Evolutionary conservation across 305 asterid genomes (phyloP).

Genomic region (Fraxinus floribunda): DNA sequence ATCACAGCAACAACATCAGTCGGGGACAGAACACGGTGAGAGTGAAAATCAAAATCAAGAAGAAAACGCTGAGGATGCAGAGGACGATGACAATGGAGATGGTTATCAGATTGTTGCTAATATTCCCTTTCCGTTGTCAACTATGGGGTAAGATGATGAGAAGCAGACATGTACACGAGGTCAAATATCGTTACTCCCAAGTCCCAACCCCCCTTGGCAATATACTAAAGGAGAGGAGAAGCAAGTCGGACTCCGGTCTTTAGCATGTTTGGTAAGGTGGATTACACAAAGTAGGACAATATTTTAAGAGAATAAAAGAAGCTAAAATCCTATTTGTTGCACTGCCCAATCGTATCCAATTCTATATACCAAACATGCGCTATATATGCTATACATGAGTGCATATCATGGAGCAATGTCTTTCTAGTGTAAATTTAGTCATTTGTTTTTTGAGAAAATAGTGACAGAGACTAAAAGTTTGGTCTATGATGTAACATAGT

Average conservation of each 20-base stretch:
- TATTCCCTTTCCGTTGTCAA: constrained; percentile 32
- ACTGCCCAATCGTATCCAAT: neutral
- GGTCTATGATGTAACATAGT: neutral
- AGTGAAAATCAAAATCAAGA: constrained; percentile 39
- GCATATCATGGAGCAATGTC: neutral
- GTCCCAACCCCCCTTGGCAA: neutral
- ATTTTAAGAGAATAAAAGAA: neutral
- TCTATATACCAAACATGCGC: neutral
- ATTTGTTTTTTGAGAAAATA: neutral
- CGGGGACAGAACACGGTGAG: constrained; percentile 29
- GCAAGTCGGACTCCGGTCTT: neutral
- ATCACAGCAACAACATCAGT: constrained; percentile 28
- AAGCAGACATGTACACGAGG: neutral
- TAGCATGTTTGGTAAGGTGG: neutral
- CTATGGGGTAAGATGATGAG: constrained; percentile 31
- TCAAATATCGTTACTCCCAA: neutral
- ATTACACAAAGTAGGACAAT: neutral
- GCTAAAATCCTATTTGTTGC: neutral
- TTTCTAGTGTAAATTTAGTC: neutral
- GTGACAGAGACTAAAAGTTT: neutral
- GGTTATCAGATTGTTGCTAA: constrained; percentile 47
- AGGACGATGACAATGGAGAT: constrained; percentile 36
- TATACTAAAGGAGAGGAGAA: neutral
- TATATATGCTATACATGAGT: neutral
- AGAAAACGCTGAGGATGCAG: constrained; percentile 37